Base-by-base conservation (phyloP, 2,329 filamentous ascomycete species). In the Fusarium nodosum region DNA sequence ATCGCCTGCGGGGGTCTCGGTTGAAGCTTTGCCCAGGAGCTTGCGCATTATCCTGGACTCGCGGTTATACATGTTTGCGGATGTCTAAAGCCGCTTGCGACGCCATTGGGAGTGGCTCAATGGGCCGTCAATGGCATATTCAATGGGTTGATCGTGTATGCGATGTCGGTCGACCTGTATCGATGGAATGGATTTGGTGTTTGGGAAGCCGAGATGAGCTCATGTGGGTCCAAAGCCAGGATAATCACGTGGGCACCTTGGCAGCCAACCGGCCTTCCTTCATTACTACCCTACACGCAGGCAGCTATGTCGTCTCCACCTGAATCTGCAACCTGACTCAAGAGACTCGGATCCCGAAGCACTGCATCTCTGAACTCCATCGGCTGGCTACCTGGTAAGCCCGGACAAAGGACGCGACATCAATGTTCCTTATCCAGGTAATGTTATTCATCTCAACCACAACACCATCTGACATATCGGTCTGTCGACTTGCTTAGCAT, bases 1-100 rank as follows among this genome's bases (percentile, higher is more conserved):
- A 55, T 84, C 80, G 66, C 82, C 83, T 60, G 82, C 76, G 42
- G 81, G 78, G 64, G 84, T 80, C 65, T 86, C 83, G 69, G 81
- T 79, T 30, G 82, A 77, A 61, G 82, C 79, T 73, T 87, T 87
- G 76, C 87, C 86, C 33, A 89, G 84, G 26, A 89, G 83, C 80
- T 88, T 87, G 76, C 87, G 85, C 84, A 89, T 87, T 67, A 87
- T 87, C 78, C 81, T 85, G 64, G 82, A 84, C 71, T 86, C 80
- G 77, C 80, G 83, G 66, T 83, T 86, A 78, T 86, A 86, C 83
- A 85, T 86, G 67, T 57, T 76, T 67, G 70, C 67, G 69, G 72
- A 59, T 72, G 58, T 73, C 58, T 67, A 70, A 69, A 72, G 63
- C 68, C 69, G 64, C 64, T 68, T 64, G 71, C 64, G 73, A 75